Conservation (phyloP, 2,329 filamentous ascomycete genomes). For the Ophioceras dolichostomum region DNA sequence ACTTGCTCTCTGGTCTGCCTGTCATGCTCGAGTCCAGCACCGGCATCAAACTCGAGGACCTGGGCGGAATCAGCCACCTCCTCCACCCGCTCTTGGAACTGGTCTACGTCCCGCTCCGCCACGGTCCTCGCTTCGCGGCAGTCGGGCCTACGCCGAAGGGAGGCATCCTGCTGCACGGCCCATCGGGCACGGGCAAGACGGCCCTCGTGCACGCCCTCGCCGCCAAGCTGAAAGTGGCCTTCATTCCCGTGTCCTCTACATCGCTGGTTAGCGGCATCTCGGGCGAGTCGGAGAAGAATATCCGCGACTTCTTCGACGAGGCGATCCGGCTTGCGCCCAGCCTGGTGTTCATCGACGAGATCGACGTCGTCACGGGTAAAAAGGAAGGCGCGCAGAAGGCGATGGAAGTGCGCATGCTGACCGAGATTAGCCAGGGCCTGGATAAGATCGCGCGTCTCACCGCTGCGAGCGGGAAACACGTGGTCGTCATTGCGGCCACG, state of each 20-base stretch:
- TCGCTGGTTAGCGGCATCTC: slow-evolving; percentile 79
- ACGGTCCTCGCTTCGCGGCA: slow-evolving; percentile 51
- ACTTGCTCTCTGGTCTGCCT: neutral
- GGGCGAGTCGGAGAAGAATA: slow-evolving; percentile 77
- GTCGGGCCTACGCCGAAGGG: slow-evolving; percentile 58
- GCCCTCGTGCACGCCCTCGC: slow-evolving; percentile 73
- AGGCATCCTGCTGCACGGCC: slow-evolving; percentile 69
- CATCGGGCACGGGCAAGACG: slow-evolving; percentile 78
- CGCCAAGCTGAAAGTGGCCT: slow-evolving; percentile 61
- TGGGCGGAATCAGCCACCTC: slow-evolving; percentile 66
- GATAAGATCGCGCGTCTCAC: slow-evolving; percentile 65
- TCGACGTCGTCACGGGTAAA: slow-evolving; percentile 84
- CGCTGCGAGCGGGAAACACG: slow-evolving; percentile 62
- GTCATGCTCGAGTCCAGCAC: slow-evolving; percentile 23
- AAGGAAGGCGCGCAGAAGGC: slow-evolving; percentile 73
- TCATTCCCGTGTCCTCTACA: slow-evolving; percentile 71
- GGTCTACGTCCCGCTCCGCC: slow-evolving; percentile 60
- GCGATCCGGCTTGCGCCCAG: slow-evolving; percentile 79
- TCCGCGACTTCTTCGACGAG: slow-evolving; percentile 77
- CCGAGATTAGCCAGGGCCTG: slow-evolving; percentile 78
- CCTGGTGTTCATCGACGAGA: slow-evolving; percentile 82
- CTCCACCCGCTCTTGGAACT: slow-evolving; percentile 57
- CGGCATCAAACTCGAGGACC: slow-evolving; percentile 55
- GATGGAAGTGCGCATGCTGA: slow-evolving; percentile 79
- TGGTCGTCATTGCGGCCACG: slow-evolving; percentile 85